phyloP scores from a whole-genome alignment of 129 eudicot genomes.

The Artemisia annua region DNA sequence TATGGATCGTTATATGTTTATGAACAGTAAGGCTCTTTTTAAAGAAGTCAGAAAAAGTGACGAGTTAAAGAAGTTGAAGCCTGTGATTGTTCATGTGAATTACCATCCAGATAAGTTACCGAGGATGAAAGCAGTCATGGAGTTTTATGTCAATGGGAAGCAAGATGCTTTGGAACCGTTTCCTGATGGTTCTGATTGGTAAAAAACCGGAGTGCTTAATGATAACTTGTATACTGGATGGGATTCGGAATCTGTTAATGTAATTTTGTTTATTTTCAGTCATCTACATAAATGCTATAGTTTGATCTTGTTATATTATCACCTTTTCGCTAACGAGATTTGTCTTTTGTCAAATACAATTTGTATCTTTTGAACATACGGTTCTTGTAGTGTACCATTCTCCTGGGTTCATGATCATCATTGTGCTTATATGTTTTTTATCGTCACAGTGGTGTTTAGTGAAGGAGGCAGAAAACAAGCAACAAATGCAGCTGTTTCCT shows the following conservation, averaged over 20 bases:
- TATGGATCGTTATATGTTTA: slow-evolving; percentile 68
- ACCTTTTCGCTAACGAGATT: neutral
- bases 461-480: too few species aligned
- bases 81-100: slow-evolving; percentile 71
- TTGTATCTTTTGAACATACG: neutral
- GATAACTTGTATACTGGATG: neutral
- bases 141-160: slow-evolving; percentile 64
- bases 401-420: too few species aligned
- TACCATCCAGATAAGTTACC: slow-evolving; percentile 75
- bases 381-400: too few species aligned
- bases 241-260: neutral
- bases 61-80: slow-evolving; percentile 60
- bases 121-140: slow-evolving; percentile 74
- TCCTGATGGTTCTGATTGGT: slow-evolving; percentile 66
- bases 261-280: slow-evolving; percentile 3
- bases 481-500: too few species aligned
- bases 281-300: neutral
- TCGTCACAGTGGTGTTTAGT: too few species aligned
- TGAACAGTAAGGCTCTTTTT: slow-evolving; percentile 76
- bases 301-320: neutral
- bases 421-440: too few species aligned
- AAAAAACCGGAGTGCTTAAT: neutral
- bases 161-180: slow-evolving; percentile 65
- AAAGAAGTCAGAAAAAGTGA: slow-evolving; percentile 66
- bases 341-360: neutral